Evolutionary conservation across 345 rosid genomes (phyloP), one percentile per base, ranked within the genome.

Genomic region (Lagerstroemia speciosa): DNA sequence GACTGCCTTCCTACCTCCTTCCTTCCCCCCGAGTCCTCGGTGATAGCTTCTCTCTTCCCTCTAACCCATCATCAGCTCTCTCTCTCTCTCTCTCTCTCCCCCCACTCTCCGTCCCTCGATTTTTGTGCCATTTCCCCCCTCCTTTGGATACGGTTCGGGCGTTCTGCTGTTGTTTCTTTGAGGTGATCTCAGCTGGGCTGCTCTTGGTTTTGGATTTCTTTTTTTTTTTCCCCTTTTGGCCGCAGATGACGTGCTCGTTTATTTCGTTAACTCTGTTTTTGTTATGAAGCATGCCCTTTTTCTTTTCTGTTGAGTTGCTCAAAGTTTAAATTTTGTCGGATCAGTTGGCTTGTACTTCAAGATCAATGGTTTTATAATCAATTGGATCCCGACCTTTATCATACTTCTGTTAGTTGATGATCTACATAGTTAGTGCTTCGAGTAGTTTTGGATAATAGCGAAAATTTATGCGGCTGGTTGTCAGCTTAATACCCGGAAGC

Each of bases 141-240:
- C 38, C 70, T 8, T 33, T 37, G 6, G 24, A 6, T 8, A 27
- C 6, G 36, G 10, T 31, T n/a, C 17, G 65, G 17, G 33, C 65
- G 14, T 12, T 62, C 17, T 19, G 67, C 30, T n/a, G 30, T 36
- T 36, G 30, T 20, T 64, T 38, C 41, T 64, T 27, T 9, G 46
- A 36, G 67, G 67, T 64, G 48, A 64, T 43, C 31, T 27, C 48
- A 36, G 9, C n/a, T 53, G 29, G 60, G 63, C 63, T 27, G 34
- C 63, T 16, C 6, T 58, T 58, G 30, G 60, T 63, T 22, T 63
- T 34, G 36, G 65, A 22, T 30, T 0, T 62, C 15, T 63, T 30
- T 4, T 24, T 27, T 31, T 22, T 38, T 37, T 9, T 9, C 41
- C 9, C 11, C 27, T 61, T 30, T 24, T 5, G 6, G 48, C 29